Percentiles rank a stretch among this genome's conserved stretches.
phyloP scores from a whole-genome alignment of 306 rosid species.

The Castanospermum australe region DNA sequence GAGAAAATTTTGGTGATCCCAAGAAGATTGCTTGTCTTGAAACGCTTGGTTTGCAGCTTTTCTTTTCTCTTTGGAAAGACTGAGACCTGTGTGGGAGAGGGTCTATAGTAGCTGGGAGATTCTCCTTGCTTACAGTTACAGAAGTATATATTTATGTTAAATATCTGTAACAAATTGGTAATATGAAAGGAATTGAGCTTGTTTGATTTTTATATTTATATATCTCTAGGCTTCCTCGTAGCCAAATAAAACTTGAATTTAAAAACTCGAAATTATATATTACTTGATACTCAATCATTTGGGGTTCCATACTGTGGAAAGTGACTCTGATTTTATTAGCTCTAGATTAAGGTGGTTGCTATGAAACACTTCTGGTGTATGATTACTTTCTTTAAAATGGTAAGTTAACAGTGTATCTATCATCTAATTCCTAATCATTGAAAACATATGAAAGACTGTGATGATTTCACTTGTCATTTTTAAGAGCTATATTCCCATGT shows the following conservation, averaged over 20 bases:
- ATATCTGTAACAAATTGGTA: neutral
- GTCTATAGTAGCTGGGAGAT: constrained; percentile 9
- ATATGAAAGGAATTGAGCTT: constrained; percentile 11
- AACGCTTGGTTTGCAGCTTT: constrained; percentile 46
- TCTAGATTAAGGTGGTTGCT: neutral
- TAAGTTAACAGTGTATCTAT: too few relatives aligned
- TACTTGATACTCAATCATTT: constrained; percentile 29
- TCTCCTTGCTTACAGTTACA: constrained; percentile 11
- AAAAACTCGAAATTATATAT: constrained; percentile 18
- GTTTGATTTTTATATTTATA: neutral
- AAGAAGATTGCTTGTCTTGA: constrained; percentile 48
- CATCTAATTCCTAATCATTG: too few relatives aligned
- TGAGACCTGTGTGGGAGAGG: constrained; percentile 22
- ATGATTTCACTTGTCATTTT: too few relatives aligned
- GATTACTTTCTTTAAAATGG: neutral
- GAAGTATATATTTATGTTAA: too few relatives aligned
- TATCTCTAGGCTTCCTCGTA: neutral
- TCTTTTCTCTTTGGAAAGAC: constrained; percentile 29
- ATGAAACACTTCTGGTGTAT: neutral
- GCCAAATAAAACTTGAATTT: constrained; percentile 8
- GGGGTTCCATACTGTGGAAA: neutral
- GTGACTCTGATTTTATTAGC: neutral
- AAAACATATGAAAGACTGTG: too few relatives aligned
- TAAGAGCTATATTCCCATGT: neutral
- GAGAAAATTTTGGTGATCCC: constrained; percentile 72